Conservation (phyloP, 2,329 filamentous ascomycete species). For the Aspergillus aculeatinus region DNA sequence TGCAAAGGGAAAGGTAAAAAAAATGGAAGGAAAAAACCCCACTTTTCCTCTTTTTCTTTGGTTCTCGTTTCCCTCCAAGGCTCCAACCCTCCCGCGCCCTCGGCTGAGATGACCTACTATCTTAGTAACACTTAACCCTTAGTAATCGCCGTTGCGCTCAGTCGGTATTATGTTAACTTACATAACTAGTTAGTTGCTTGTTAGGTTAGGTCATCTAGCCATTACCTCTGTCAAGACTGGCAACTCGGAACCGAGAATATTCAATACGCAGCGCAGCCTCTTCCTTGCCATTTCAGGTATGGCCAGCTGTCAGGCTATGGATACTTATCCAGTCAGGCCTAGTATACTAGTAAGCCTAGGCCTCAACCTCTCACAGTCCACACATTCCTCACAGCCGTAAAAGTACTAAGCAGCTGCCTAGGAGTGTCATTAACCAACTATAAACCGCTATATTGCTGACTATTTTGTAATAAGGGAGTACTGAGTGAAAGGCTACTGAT, state of each 20-base stretch:
- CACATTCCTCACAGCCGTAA: neutral
- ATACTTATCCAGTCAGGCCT: neutral
- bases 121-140: too few species aligned
- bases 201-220: too few species aligned
- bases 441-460: too few species aligned
- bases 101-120: neutral
- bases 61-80: neutral
- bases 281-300: neutral
- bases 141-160: too few species aligned
- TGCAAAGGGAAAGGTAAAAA: neutral
- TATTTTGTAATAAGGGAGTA: too few species aligned
- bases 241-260: neutral
- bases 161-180: too few species aligned
- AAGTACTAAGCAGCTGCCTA: too few species aligned
- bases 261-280: neutral
- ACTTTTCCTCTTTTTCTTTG: slow-evolving; percentile 18
- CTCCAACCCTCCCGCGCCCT: neutral
- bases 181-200: too few species aligned
- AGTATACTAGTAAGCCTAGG: neutral
- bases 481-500: too few species aligned
- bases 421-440: too few species aligned
- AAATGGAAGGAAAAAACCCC: slow-evolving; percentile 23
- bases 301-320: neutral
- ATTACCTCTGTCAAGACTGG: neutral
- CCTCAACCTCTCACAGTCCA: neutral